Conservation (phyloP, 805 yeast species). For the Kodamaea leandrae region DNA sequence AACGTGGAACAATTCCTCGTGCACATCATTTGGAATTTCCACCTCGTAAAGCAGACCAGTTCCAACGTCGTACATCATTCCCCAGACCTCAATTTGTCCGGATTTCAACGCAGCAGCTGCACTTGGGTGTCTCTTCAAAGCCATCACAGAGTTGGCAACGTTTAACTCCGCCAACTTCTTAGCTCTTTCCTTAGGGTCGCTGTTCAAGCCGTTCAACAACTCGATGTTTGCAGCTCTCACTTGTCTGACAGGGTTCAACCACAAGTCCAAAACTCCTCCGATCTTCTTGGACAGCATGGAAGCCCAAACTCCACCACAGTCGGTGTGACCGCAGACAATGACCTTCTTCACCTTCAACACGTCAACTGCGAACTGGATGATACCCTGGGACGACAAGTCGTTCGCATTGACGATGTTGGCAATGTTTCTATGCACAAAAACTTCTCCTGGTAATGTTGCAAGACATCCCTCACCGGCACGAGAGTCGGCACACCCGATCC, state of each 20-base stretch:
- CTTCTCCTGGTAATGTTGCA: conserved; percentile 83
- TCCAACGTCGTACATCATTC: conserved; percentile 78
- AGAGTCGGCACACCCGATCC: conserved; percentile 95
- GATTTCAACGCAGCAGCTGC: conserved; percentile 63
- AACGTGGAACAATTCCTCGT: conserved; percentile 39
- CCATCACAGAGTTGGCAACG: conserved; percentile 67
- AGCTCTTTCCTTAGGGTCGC: conserved; percentile 52
- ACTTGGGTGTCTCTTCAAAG: conserved; percentile 61
- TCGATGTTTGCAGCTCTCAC: conserved; percentile 59
- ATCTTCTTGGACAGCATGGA: conserved; percentile 61
- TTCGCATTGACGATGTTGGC: conserved; percentile 73
- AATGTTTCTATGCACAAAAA: conserved; percentile 83
- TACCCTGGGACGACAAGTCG: conserved; percentile 73
- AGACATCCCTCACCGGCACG: conserved; percentile 80
- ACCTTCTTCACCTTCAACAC: conserved; percentile 77
- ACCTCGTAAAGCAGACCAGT: conserved; percentile 58
- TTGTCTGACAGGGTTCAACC: conserved; percentile 68
- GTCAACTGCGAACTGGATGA: conserved; percentile 84
- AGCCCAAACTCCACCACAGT: conserved; percentile 92
- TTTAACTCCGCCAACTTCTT: conserved; percentile 71
- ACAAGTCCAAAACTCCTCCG: conserved; percentile 69
- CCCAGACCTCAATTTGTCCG: conserved; percentile 73
- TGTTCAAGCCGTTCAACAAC: conserved; percentile 45
- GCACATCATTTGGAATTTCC: conserved; percentile 40
- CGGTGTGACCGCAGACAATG: conserved; percentile 90